These are phyloP conservation scores for Hygrophila difformis DNA, from an alignment of 257 asterid genomes.

Conservation along the genomic window DNA sequence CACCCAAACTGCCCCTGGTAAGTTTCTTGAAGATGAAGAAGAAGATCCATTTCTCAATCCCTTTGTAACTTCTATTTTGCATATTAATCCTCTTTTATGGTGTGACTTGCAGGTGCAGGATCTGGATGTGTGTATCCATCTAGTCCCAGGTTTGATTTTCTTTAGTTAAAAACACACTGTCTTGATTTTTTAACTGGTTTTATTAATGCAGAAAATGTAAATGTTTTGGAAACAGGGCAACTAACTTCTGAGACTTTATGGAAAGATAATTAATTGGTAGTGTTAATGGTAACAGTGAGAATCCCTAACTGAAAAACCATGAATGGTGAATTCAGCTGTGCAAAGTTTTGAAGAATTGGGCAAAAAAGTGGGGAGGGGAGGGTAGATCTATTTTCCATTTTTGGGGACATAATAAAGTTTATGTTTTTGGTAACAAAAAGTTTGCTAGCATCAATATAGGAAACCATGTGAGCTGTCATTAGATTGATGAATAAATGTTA, in stretches of 20 bases:
- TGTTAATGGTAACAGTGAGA: neutral
- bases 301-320: conserved; percentile 1
- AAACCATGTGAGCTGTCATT: conserved; percentile 37
- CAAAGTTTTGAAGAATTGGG: neutral
- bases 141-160: conserved; percentile 51
- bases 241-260: too few relatives aligned
- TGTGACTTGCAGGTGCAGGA: conserved; percentile 27
- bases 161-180: too few relatives aligned
- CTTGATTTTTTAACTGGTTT: too few relatives aligned
- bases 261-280: neutral
- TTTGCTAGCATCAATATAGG: neutral
- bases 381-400: conserved; percentile 19
- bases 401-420: neutral
- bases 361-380: neutral
- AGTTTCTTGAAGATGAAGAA: conserved; percentile 12
- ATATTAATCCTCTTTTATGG: neutral
- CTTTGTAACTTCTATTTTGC: neutral
- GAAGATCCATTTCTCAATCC: neutral
- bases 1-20: conserved; percentile 37
- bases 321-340: conserved; percentile 11
- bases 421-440: neutral
- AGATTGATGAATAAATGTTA: conserved; percentile 20
- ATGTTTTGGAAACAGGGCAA: neutral
- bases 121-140: conserved; percentile 55
- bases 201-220: too few relatives aligned